Percentiles rank a stretch among this genome's conserved stretches.
phyloP scores from a whole-genome alignment of 352 stramenopile species.

The Phytopythium kandeliae region DNA sequence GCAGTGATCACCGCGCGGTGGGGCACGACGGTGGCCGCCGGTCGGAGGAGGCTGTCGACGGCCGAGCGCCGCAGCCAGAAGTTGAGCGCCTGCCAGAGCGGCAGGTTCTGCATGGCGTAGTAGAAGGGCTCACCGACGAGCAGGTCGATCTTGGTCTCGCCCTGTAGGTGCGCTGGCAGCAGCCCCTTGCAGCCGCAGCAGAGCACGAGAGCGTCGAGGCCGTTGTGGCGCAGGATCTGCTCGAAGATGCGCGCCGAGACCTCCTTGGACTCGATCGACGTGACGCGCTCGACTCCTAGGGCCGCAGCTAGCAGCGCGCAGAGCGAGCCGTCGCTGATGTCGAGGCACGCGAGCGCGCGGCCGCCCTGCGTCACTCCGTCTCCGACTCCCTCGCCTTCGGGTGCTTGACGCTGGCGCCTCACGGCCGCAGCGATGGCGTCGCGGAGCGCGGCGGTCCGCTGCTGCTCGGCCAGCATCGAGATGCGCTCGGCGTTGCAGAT shows the following conservation, averaged over 20 bases:
- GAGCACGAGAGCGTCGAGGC: conserved; percentile 42
- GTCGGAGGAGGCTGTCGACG: conserved; percentile 29
- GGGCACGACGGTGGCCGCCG: conserved; percentile 42
- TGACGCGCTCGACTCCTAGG: conserved; percentile 41
- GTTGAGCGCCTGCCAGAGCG: conserved; percentile 79
- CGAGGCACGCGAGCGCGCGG: conserved; percentile 40
- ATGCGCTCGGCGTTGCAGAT: conserved; percentile 78
- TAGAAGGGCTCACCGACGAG: conserved; percentile 76
- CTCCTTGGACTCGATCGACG: conserved; percentile 77
- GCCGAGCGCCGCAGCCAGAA: conserved; percentile 73
- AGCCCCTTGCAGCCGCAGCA: conserved; percentile 67
- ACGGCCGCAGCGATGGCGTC: conserved; percentile 35
- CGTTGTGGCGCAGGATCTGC: conserved; percentile 58
- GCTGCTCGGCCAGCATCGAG: conserved; percentile 56
- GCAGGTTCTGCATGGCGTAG: conserved; percentile 85
- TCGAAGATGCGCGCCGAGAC: conserved; percentile 73
- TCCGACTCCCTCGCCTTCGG: too few relatives aligned
- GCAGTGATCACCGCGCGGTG: conserved; percentile 41
- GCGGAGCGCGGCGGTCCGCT: conserved; percentile 29
- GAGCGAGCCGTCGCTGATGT: conserved; percentile 73
- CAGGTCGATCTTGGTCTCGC: conserved; percentile 41
- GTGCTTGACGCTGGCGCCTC: conserved; percentile 4
- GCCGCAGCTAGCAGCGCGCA: conserved; percentile 53
- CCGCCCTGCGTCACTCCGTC: too few relatives aligned
- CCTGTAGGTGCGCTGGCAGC: conserved; percentile 48